These are phyloP conservation scores for Pseudogymnoascus sp. DNA, from an alignment of 2,329 filamentous ascomycete genomes.

Conservation along the genomic window DNA sequence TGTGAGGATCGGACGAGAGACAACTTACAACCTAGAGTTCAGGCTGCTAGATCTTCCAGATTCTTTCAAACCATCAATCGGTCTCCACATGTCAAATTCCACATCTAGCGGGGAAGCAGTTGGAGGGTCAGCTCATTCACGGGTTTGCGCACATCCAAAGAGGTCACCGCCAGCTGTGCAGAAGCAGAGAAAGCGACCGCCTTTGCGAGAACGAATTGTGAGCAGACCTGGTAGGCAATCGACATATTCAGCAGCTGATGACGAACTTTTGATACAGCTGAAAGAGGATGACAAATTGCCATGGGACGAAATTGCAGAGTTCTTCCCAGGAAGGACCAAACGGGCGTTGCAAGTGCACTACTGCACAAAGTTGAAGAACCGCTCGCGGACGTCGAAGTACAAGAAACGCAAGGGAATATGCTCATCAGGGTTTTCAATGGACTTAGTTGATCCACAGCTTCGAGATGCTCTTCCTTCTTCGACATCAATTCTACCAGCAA, in stretches of 20 bases:
- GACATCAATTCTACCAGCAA: constrained; percentile 10
- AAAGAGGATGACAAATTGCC: constrained; percentile 15
- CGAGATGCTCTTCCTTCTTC: constrained; percentile 14
- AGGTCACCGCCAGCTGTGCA: not conserved
- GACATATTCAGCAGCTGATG: constrained; percentile 13
- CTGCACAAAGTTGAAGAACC: constrained; percentile 17
- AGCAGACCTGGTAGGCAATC: constrained; percentile 12
- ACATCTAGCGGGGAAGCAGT: not conserved
- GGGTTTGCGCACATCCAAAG: not conserved
- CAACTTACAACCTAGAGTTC: not conserved
- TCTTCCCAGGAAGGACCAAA: constrained; percentile 17
- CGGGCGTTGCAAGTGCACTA: constrained; percentile 18
- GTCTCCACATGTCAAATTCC: too few species aligned
- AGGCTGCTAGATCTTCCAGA: not conserved
- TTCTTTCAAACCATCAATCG: not conserved
- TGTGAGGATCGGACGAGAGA: not conserved
- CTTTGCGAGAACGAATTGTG: constrained; percentile 12
- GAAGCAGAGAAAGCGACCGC: not conserved
- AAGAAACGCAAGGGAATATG: constrained; percentile 11
- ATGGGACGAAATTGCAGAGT: constrained; percentile 16
- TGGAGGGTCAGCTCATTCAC: not conserved
- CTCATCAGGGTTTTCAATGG: constrained; percentile 12
- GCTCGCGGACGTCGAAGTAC: constrained; percentile 12
- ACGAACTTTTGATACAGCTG: constrained; percentile 14
- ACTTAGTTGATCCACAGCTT: constrained; percentile 15